Base-by-base conservation (phyloP, 257 asterid genomes). In the Knoxia roxburghii region DNA sequence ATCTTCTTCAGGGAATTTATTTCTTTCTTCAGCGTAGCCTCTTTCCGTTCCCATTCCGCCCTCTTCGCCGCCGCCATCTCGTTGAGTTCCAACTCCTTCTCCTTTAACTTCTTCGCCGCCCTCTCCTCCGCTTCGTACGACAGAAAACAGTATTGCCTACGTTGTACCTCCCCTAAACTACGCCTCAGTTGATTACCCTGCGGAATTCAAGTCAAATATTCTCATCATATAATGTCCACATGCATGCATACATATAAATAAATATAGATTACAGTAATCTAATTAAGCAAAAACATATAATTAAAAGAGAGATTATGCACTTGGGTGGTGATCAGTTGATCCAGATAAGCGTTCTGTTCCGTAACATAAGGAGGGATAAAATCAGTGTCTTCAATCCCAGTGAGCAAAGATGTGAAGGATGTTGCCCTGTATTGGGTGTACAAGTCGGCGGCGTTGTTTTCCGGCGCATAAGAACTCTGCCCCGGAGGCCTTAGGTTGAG, bases 291-390 rank as follows among this genome's bases (percentile, higher is more conserved):
- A 37, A 37, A 3, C 9, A 3, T 37, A 9, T 4, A 37, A 37
- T 2, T 1, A 46, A 6, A 46, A 46, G n/a, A 46, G n/a, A 46
- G n/a, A 30, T 3, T 4, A 27, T 10, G 12, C 74, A 80, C 89
- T 18, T 82, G 88, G 54, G 52, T 15, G 17, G n/a, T 23, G 68
- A 75, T 58, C 0, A 77, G 33, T 7, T 73, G 85, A 54, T 84
- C 71, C 3, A 82, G 17, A 21, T 73, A 72, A 30, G 65, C 48
- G 8, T 61, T 53, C 41, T 27, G 43, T 4, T 64, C 57, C 68
- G 0, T 41, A 4, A 64, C 41, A 17, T 1, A 2, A 18, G 57
- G 18, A 6, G 68, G 57, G 11, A 46, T 6, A 29, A 15, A 6
- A 10, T 46, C 57, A 0, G 14, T 35, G 33, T 27, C 40, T 1